Percentiles rank a stretch among this genome's conserved stretches.
Conservation (phyloP, 139 green algal species). For the Chlamydomonas sp. region DNA sequence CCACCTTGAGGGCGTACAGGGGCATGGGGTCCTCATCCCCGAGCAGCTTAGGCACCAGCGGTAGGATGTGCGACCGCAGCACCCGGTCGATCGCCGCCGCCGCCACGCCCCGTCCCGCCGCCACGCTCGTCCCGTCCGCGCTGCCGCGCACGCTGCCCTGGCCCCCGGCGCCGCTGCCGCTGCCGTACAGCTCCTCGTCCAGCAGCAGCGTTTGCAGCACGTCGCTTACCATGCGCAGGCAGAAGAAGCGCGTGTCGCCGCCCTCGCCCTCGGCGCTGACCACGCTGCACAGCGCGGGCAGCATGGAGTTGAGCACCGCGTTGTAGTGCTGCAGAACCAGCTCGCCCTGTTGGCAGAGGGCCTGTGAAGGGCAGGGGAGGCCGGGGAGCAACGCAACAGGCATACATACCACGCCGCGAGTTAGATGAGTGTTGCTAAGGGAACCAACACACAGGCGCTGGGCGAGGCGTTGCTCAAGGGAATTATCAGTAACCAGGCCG, state of each 20-base stretch:
- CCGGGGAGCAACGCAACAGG: not conserved
- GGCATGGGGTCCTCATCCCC: constrained; percentile 89
- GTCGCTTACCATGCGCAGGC: constrained; percentile 89
- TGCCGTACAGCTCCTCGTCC: constrained; percentile 38
- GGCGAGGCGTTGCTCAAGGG: no score
- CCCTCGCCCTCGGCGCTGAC: constrained; percentile 50
- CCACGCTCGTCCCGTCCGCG: not conserved
- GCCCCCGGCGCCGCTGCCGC: not conserved
- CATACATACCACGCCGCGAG: not conserved
- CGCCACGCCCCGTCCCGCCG: constrained; percentile 19
- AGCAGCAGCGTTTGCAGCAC: constrained; percentile 39
- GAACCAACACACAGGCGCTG: not conserved
- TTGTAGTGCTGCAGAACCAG: constrained; percentile 67
- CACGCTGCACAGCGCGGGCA: constrained; percentile 80
- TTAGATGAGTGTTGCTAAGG: not conserved
- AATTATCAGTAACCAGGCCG: not conserved
- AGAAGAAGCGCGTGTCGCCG: constrained; percentile 86
- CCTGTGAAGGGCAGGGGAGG: constrained; percentile 1
- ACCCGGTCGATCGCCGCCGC: constrained; percentile 62
- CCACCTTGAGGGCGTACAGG: constrained; percentile 91
- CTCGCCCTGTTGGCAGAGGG: constrained; percentile 61
- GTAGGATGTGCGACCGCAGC: constrained; percentile 74
- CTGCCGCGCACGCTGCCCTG: not conserved
- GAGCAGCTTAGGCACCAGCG: constrained; percentile 83
- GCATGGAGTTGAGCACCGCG: constrained; percentile 62